Evolutionary conservation across 805 yeast genomes (phyloP).

Genomic region (Metschnikowia corniflorae): DNA sequence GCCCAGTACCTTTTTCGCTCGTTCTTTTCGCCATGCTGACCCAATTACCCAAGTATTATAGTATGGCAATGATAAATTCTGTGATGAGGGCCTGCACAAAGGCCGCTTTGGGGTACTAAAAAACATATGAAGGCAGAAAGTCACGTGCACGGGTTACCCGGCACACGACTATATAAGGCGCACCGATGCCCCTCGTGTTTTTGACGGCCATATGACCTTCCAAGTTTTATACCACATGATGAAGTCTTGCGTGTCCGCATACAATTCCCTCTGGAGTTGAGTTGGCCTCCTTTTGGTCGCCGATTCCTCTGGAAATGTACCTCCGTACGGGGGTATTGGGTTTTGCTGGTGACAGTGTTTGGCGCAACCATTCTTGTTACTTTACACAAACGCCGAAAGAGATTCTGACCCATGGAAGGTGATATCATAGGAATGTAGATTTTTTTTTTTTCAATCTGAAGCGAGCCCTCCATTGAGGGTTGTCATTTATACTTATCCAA

Average conservation of each 20-base stretch:
- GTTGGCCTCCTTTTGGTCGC: constrained; percentile 22
- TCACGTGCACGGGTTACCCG: constrained; percentile 25
- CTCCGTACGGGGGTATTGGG: constrained; percentile 37
- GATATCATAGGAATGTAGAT: background rate
- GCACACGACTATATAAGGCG: constrained; percentile 19
- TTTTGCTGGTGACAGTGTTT: constrained; percentile 45
- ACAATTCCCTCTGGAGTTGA: constrained; percentile 45
- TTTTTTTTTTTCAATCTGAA: too few species aligned
- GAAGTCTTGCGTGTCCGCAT: constrained; percentile 54
- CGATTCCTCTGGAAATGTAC: constrained; percentile 35
- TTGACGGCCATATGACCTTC: constrained; percentile 51
- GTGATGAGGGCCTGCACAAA: constrained; percentile 11
- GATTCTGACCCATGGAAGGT: constrained; percentile 39
- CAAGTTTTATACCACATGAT: constrained; percentile 62
- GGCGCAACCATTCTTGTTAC: constrained; percentile 52
- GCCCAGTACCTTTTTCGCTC: constrained; percentile 1
- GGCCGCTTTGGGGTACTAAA: too few species aligned
- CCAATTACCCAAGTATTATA: too few species aligned
- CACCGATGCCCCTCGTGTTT: constrained; percentile 15
- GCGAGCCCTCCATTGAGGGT: too few species aligned
- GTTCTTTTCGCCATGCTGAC: constrained; percentile 25
- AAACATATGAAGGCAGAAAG: too few species aligned
- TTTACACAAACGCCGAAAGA: constrained; percentile 40
- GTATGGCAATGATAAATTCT: background rate
- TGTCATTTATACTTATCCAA: too few species aligned